Conservation (phyloP, 2,329 filamentous ascomycete genomes). For the Cladosporium sp. region DNA sequence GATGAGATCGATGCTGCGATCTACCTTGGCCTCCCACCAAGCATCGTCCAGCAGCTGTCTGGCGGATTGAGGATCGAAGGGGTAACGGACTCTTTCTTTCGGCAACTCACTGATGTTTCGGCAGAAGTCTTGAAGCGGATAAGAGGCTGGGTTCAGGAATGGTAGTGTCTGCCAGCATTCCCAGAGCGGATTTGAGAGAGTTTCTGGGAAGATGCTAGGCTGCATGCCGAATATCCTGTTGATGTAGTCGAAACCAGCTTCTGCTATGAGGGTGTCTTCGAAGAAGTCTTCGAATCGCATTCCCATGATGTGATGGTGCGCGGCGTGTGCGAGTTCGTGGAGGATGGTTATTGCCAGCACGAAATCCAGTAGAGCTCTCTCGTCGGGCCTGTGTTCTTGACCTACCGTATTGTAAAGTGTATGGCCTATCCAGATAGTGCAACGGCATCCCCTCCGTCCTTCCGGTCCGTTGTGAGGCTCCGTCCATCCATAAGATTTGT, state of each 20-base stretch:
- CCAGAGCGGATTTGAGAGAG: background rate
- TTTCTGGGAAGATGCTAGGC: background rate
- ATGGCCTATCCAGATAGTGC: too few relatives aligned
- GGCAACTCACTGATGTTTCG: background rate
- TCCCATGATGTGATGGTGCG: background rate
- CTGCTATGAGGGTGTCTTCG: background rate
- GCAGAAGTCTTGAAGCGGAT: background rate
- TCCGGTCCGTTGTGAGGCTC: too few relatives aligned
- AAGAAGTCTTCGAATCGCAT: conserved; percentile 2
- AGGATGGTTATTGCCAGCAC: background rate
- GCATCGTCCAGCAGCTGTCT: background rate
- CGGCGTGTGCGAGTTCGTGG: conserved; percentile 2
- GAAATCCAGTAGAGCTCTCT: background rate
- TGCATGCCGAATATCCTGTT: background rate
- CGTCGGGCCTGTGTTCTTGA: too few relatives aligned
- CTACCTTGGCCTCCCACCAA: background rate
- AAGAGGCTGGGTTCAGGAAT: background rate
- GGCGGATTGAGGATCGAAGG: background rate
- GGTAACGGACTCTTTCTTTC: background rate
- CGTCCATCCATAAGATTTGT: too few relatives aligned
- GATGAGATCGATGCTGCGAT: background rate
- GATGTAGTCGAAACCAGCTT: background rate
- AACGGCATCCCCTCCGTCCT: too few relatives aligned
- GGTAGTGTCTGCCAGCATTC: background rate
- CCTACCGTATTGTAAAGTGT: too few relatives aligned